Conservation (phyloP, 345 rosid species). For the Xanthoceras sorbifolium region DNA sequence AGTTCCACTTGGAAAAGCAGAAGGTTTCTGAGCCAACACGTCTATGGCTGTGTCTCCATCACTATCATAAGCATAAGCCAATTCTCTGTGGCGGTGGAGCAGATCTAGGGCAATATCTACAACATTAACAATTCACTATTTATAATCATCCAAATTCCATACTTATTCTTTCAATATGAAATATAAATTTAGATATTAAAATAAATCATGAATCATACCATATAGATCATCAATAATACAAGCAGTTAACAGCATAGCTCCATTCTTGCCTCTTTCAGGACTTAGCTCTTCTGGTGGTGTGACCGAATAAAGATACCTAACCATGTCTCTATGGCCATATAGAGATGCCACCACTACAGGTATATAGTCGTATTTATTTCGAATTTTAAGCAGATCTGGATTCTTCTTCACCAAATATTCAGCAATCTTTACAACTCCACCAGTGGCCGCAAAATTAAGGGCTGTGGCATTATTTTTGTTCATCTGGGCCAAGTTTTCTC, state of each 20-base stretch:
- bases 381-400: conserved; percentile 37
- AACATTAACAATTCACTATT: background rate
- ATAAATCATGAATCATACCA: conserved; percentile 33
- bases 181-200: no score
- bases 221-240: conserved; percentile 64
- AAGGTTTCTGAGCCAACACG: conserved; percentile 63
- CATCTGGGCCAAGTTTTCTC: conserved; percentile 29
- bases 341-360: conserved; percentile 72
- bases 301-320: conserved; percentile 51
- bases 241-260: conserved; percentile 60
- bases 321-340: conserved; percentile 62
- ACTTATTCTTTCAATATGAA: no score
- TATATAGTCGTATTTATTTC: conserved; percentile 45
- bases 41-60: conserved; percentile 63
- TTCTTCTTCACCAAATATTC: conserved; percentile 51
- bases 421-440: conserved; percentile 61
- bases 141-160: background rate
- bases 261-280: conserved; percentile 32
- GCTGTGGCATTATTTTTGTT: conserved; percentile 55
- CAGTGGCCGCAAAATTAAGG: conserved; percentile 67
- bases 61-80: conserved; percentile 53
- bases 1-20: conserved; percentile 65
- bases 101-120: conserved; percentile 71
- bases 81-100: conserved; percentile 40
- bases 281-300: conserved; percentile 48